phyloP scores from a whole-genome alignment of 176 grass and related monocot genomes.

The Bolboschoenus planiculmis region DNA sequence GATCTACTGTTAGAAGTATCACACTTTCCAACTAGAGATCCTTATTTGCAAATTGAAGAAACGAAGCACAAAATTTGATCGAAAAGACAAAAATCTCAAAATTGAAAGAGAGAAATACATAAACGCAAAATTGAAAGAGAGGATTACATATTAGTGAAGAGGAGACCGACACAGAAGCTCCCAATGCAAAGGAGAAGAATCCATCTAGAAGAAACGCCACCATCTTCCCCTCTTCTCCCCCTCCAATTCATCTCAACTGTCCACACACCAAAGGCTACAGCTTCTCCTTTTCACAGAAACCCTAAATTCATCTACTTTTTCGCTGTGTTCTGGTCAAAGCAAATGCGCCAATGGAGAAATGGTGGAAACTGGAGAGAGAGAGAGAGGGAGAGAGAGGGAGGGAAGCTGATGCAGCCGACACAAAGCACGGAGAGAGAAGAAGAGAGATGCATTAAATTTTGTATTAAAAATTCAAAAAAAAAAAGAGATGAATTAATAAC shows the following conservation, averaged over 20 bases:
- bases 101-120: not conserved
- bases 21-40: not conserved
- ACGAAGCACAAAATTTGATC: not conserved
- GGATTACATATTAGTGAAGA: conserved; percentile 79
- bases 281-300: conserved; percentile 15
- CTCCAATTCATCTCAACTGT: conserved; percentile 27
- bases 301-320: not conserved
- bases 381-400: not conserved
- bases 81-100: too few species aligned
- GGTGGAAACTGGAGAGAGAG: not conserved
- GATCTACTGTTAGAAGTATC: not conserved
- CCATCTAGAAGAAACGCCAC: conserved; percentile 42
- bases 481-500: not conserved
- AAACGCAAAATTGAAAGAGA: conserved; percentile 6
- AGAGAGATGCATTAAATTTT: not conserved
- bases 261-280: not conserved
- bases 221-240: conserved; percentile 23
- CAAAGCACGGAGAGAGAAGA: not conserved
- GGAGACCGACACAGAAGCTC: conserved; percentile 74
- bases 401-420: not conserved
- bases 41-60: not conserved
- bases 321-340: not conserved
- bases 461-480: conserved; percentile 3
- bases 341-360: not conserved
- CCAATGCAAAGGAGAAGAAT: conserved; percentile 77